Percentiles rank a stretch among this genome's conserved stretches.
Evolutionary conservation across 2,329 filamentous ascomycete genomes (phyloP).

Genomic region (Pestalotiopsis sp.): DNA sequence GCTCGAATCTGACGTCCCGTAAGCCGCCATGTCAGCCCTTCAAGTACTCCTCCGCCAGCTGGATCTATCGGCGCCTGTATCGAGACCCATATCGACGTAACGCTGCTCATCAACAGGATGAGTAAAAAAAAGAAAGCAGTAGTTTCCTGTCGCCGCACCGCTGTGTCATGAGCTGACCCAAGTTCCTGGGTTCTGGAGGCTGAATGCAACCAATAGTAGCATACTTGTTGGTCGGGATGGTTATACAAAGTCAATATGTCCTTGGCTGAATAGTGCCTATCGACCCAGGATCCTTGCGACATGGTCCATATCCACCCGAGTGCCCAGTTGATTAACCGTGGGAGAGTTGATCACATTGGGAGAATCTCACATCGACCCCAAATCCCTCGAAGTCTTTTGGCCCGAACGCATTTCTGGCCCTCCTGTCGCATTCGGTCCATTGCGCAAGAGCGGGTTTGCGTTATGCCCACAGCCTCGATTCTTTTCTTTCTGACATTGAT

Average conservation of each 20-base stretch:
- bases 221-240: not conserved
- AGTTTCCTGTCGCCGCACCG: not conserved
- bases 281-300: not conserved
- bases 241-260: not conserved
- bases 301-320: not conserved
- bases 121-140: not conserved
- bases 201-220: not conserved
- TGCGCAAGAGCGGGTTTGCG: not conserved
- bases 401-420: not conserved
- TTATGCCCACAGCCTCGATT: not conserved
- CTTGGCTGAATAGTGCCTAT: not conserved
- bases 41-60: not conserved
- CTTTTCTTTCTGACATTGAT: too few species aligned
- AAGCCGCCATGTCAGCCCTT: not conserved
- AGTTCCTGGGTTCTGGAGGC: slow-evolving; percentile 2
- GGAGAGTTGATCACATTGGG: not conserved
- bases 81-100: not conserved
- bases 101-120: not conserved
- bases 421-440: not conserved
- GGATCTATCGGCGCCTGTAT: not conserved
- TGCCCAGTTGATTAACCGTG: not conserved
- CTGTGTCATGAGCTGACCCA: slow-evolving; percentile 2
- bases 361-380: too few species aligned
- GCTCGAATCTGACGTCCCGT: not conserved
- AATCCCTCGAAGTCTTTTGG: not conserved